Conservation (phyloP, 495 filamentous ascomycete species). For the Xylaria telfairii region DNA sequence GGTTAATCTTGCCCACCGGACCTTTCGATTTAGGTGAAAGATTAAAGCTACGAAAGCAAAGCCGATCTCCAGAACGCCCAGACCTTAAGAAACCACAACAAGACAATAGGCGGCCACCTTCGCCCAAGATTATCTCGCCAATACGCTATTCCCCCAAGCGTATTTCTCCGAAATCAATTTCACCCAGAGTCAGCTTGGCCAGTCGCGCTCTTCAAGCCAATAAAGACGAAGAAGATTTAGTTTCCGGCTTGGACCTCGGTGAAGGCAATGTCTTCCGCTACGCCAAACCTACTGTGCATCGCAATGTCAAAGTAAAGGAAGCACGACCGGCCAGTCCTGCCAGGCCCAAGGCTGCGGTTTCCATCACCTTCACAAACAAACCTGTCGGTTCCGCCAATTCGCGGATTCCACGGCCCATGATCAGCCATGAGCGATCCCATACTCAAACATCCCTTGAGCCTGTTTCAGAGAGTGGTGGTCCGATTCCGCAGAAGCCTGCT, state of each 20-base stretch:
- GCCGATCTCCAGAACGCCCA: constrained; percentile 49
- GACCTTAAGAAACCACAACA: constrained; percentile 32
- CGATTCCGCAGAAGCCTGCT: constrained; percentile 56
- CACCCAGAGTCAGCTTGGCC: constrained; percentile 6
- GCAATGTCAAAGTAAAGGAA: constrained; percentile 87
- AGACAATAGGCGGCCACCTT: constrained; percentile 32
- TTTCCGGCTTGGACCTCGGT: constrained; percentile 86
- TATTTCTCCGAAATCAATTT: neutral
- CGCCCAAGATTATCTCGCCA: constrained; percentile 26
- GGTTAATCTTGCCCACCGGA: constrained; percentile 81
- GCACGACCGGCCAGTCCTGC: constrained; percentile 67
- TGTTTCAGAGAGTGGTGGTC: constrained; percentile 87
- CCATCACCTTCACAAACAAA: constrained; percentile 89
- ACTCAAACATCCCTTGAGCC: constrained; percentile 83
- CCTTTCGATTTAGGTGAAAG: constrained; percentile 80
- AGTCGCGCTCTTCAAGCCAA: constrained; percentile 32
- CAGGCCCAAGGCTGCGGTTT: constrained; percentile 75
- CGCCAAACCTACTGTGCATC: constrained; percentile 83
- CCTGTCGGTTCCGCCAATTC: constrained; percentile 35
- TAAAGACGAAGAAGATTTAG: constrained; percentile 77
- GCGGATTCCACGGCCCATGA: constrained; percentile 67
- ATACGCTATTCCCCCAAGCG: constrained; percentile 5
- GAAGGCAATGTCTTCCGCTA: constrained; percentile 80
- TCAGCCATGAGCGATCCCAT: constrained; percentile 67
- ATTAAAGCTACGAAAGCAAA: constrained; percentile 71